phyloP scores from a whole-genome alignment of 768 basidiomycete genomes.

The Saitozyma podzolica region DNA sequence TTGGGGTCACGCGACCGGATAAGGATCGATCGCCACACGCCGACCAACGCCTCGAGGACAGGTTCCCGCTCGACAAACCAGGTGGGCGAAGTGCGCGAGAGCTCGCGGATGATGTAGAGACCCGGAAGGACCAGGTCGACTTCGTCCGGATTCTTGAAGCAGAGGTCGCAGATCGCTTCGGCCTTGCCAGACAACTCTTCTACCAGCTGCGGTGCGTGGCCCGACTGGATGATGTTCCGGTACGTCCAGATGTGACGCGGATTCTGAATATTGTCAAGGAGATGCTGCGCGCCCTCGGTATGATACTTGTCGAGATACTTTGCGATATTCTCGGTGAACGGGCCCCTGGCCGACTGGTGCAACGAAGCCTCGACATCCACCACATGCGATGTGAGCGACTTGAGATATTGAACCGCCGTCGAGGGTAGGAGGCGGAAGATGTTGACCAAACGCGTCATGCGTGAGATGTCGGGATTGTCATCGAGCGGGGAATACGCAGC shows the following conservation, averaged over 20 bases:
- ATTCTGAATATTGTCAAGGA: conserved; percentile 74
- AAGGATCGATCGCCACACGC: conserved; percentile 64
- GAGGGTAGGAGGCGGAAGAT: conserved; percentile 91
- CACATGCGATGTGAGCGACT: conserved; percentile 78
- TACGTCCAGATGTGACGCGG: conserved; percentile 79
- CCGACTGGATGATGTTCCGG: conserved; percentile 76
- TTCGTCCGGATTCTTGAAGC: conserved; percentile 45
- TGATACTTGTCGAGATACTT: conserved; percentile 91
- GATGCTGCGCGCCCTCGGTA: conserved; percentile 77
- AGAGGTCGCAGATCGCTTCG: conserved; percentile 51
- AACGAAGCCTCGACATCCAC: conserved; percentile 90
- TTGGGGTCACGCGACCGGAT: conserved; percentile 33
- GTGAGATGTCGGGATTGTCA: conserved; percentile 87
- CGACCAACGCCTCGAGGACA: conserved; percentile 69
- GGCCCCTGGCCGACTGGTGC: conserved; percentile 83
- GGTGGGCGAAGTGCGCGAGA: conserved; percentile 64
- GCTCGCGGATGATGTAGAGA: conserved; percentile 73
- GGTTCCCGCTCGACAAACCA: conserved; percentile 68
- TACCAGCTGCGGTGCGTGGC: conserved; percentile 66
- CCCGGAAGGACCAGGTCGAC: conserved; percentile 68
- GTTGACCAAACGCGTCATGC: conserved; percentile 91
- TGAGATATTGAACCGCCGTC: conserved; percentile 87
- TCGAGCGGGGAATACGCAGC: conserved; percentile 73
- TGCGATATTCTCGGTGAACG: conserved; percentile 89
- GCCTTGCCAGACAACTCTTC: conserved; percentile 51